These are phyloP conservation scores for Oenanthe javanica DNA, from an alignment of 140 eudicot species.

Conservation along the genomic window DNA sequence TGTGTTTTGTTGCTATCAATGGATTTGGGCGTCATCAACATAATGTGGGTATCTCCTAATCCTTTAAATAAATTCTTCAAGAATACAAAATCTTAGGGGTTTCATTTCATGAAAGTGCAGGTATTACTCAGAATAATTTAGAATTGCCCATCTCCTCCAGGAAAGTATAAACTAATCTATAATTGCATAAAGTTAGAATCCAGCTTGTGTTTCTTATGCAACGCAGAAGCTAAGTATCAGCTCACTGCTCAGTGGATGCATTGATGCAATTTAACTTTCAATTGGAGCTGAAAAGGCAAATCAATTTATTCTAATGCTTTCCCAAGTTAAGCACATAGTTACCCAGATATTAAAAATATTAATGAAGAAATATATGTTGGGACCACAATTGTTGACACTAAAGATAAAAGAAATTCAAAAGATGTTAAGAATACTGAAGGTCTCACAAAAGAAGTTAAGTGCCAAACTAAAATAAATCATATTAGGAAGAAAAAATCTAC, in stretches of 20 bases:
- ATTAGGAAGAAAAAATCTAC: neutral
- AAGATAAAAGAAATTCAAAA: neutral
- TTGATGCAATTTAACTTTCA: neutral
- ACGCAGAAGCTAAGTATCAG: neutral
- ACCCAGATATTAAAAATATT: neutral
- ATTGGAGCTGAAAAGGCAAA: neutral
- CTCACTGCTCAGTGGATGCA: neutral
- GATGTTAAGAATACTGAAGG: neutral
- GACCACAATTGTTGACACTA: neutral
- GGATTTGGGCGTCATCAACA: neutral
- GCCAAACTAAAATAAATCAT: neutral
- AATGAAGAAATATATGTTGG: neutral
- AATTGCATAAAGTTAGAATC: neutral
- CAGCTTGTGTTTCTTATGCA: neutral
- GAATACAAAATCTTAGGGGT: neutral
- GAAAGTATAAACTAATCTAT: neutral
- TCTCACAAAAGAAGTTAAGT: neutral
- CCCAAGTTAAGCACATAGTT: neutral
- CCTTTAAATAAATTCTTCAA: neutral
- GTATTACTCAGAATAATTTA: neutral
- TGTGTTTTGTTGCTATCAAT: neutral
- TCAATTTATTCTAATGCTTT: neutral
- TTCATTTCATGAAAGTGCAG: neutral
- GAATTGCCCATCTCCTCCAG: neutral
- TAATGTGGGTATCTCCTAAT: neutral